These are phyloP conservation scores for Kwoniella mangroviensis DNA, from an alignment of 768 basidiomycete genomes.

Conservation along the genomic window DNA sequence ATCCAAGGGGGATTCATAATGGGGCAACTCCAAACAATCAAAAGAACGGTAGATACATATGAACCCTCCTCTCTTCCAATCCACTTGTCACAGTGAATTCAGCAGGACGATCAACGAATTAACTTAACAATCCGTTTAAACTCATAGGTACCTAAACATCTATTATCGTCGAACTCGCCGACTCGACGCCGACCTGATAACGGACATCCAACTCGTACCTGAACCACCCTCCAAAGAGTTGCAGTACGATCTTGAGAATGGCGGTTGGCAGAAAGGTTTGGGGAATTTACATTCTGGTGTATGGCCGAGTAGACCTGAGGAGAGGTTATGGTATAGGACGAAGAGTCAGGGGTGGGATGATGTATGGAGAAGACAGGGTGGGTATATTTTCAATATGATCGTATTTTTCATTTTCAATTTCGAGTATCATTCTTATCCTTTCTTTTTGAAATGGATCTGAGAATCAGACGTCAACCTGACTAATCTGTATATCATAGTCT, in stretches of 20 bases:
- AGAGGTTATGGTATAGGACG: conserved; percentile 79
- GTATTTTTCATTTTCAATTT: too few relatives aligned
- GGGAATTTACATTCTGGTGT: conserved; percentile 72
- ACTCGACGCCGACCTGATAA: conserved; percentile 77
- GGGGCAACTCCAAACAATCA: too few relatives aligned
- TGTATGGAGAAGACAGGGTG: conserved; percentile 13
- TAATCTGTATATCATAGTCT: not conserved
- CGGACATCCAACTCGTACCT: conserved; percentile 70
- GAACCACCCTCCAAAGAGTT: conserved; percentile 63
- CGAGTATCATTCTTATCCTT: not conserved
- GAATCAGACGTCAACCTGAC: not conserved
- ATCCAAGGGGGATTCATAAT: too few relatives aligned
- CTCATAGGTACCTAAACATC: conserved; percentile 63
- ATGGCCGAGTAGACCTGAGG: conserved; percentile 61
- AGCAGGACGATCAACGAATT: too few relatives aligned
- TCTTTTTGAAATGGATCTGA: not conserved
- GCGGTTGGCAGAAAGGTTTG: conserved; percentile 68
- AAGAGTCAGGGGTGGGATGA: conserved; percentile 58
- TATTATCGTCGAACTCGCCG: conserved; percentile 86
- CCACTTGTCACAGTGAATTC: not conserved
- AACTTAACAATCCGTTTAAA: too few relatives aligned
- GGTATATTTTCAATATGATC: not conserved
- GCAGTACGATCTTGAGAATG: conserved; percentile 54
- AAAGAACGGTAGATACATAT: not conserved
- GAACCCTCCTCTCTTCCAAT: not conserved